Evolutionary conservation across 768 basidiomycete species (phyloP).

Genomic region (Amanita muscaria): DNA sequence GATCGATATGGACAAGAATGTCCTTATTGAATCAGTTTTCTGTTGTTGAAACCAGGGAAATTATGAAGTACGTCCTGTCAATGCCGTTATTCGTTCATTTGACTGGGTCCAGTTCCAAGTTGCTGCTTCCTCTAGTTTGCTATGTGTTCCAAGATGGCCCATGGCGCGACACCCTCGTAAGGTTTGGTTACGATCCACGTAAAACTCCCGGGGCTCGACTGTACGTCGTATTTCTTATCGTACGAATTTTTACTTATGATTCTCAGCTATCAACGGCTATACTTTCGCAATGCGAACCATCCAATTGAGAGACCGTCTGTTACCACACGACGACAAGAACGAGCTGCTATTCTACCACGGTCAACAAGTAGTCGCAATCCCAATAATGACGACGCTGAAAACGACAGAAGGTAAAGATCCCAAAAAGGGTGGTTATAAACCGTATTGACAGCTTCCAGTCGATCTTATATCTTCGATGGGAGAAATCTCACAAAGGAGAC

Average conservation of each 20-base stretch:
- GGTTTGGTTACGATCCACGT: conserved; percentile 86
- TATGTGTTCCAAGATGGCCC: conserved; percentile 94
- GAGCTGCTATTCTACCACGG: conserved; percentile 33
- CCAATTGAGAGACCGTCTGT: conserved; percentile 72
- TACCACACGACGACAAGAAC: conserved; percentile 56
- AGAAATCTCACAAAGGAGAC: conserved; percentile 70
- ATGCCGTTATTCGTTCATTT: neutral
- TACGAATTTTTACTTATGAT: neutral
- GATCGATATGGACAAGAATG: conserved; percentile 87
- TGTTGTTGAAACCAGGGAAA: conserved; percentile 54
- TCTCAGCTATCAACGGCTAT: conserved; percentile 82
- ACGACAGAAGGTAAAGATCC: conserved; percentile 35
- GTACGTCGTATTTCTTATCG: conserved; percentile 36
- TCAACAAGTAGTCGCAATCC: conserved; percentile 29
- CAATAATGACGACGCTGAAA: conserved; percentile 27
- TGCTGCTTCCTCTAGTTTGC: conserved; percentile 68
- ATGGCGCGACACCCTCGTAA: conserved; percentile 83
- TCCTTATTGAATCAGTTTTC: conserved; percentile 80
- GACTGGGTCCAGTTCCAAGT: conserved; percentile 54
- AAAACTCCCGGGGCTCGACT: conserved; percentile 62
- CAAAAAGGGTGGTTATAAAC: conserved; percentile 2
- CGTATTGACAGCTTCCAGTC: conserved; percentile 24
- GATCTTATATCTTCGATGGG: conserved; percentile 88
- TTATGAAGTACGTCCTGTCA: conserved; percentile 53
- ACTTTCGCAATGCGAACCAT: conserved; percentile 84